Base-by-base conservation (phyloP, 2,329 filamentous ascomycete genomes). In the Botrytis cinerea region DNA sequence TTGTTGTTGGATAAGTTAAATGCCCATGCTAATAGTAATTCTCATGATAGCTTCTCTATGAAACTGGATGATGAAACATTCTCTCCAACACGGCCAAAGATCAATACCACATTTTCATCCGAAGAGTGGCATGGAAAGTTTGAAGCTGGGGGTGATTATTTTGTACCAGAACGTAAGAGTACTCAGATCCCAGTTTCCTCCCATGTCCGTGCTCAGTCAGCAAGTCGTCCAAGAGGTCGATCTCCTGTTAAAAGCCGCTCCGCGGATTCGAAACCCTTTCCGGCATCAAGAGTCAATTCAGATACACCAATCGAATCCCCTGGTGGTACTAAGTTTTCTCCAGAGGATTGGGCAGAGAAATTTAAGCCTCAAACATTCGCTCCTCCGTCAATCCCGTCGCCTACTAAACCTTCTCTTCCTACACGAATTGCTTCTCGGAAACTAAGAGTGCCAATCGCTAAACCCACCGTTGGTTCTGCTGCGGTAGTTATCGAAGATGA, bases 101-200 rank as follows among this genome's bases (percentile, higher is more conserved):
- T 91, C 76, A 88, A 89, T 80, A 91, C 89, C 28, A 87, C 83
- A 57, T 91, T 91, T 80, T 85, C 85, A 32, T 83, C 86, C 6
- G 85, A 86, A 22, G 85, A 89, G 70, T 82, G 80, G 80, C 75
- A 78, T 73, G 80, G 79, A 8, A 81, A 79, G 70, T 82, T 82
- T 69, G 75, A 79, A 63, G 80, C 79, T 61, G 80, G 80, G 18
- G 75, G 74, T 35, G 77, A 78, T 73, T 79, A 79, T 70, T 81
- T 81, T 69, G 76, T 75, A 51, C 78, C 77, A 35, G 78, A 78
- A 40, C 72, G 75, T 51, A 77, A 77, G 40, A 60, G 74, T 60
- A 67, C 70, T 40, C 54, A 63, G 38, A 71, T 73, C n/a, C 74
- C 75, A 38, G 61, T 67, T n/a, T 46, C 57, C 54, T 73, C 71